Conservation (phyloP, 1,139 yeast species). For the Zygosaccharomyces pseudobailii region DNA sequence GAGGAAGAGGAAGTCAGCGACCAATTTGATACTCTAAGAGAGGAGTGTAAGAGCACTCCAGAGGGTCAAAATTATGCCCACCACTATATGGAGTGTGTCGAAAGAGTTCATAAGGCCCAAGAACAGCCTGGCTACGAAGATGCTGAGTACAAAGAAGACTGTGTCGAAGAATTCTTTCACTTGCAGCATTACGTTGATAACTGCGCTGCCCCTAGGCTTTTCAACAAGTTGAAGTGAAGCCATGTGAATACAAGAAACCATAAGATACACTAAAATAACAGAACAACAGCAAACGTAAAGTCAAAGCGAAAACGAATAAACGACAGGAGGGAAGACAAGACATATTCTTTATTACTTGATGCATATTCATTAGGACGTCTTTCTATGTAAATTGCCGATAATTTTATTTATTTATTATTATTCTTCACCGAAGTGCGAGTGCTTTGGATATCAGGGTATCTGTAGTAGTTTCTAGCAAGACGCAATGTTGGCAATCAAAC, state of each 20-base stretch:
- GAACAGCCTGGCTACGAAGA: constrained; percentile 80
- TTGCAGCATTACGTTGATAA: constrained; percentile 89
- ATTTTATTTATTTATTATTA: background rate
- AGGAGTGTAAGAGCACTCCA: constrained; percentile 61
- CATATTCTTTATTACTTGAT: constrained; percentile 2
- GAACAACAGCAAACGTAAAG: background rate
- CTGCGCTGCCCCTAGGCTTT: constrained; percentile 88
- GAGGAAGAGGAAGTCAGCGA: constrained; percentile 72
- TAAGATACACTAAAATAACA: background rate
- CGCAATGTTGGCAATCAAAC: background rate
- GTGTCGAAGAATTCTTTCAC: constrained; percentile 98
- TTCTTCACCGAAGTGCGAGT: background rate
- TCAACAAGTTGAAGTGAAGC: constrained; percentile 71
- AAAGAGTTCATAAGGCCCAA: constrained; percentile 83
- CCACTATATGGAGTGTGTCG: constrained; percentile 92
- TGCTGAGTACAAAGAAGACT: constrained; percentile 85
- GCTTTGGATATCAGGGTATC: background rate
- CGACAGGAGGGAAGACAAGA: constrained; percentile 2
- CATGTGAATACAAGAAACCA: constrained; percentile 3
- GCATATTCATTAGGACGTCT: constrained; percentile 4
- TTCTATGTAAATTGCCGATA: constrained; percentile 2
- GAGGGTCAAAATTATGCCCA: constrained; percentile 74
- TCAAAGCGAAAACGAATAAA: constrained; percentile 4
- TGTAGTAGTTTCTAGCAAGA: background rate
- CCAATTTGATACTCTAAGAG: constrained; percentile 63